These are phyloP conservation scores for Blastomyces gilchristii DNA, from an alignment of 2,329 filamentous ascomycete species.

Conservation along the genomic window DNA sequence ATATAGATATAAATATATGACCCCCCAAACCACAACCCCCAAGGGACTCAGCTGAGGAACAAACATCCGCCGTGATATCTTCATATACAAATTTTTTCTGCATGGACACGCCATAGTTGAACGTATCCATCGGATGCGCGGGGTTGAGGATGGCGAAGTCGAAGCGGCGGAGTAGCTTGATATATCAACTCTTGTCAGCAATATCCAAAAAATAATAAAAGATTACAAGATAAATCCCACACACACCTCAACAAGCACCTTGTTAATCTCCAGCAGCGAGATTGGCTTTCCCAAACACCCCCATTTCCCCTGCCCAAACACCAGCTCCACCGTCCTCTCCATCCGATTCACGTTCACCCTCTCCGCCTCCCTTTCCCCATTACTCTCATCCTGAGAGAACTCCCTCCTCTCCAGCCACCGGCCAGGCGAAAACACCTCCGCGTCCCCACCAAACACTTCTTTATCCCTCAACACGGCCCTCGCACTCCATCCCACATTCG, in stretches of 20 bases:
- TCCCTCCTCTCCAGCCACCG: slow-evolving; percentile 36
- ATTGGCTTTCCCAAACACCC: slow-evolving; percentile 8
- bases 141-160: slow-evolving; percentile 7
- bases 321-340: slow-evolving; percentile 8
- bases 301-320: slow-evolving; percentile 9
- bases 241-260: slow-evolving; percentile 10
- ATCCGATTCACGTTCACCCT: slow-evolving; percentile 2
- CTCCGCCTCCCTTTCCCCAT: background rate
- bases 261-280: slow-evolving; percentile 9
- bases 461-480: slow-evolving; percentile 33
- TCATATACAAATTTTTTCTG: background rate
- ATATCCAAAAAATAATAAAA: background rate
- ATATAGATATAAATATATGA: too few relatives aligned
- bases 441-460: slow-evolving; percentile 23
- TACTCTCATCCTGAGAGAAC: background rate
- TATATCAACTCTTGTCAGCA: background rate
- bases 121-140: background rate
- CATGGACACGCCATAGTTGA: background rate
- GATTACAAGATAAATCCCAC: too few relatives aligned
- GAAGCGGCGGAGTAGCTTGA: slow-evolving; percentile 4
- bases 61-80: background rate
- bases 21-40: too few relatives aligned
- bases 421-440: slow-evolving; percentile 39
- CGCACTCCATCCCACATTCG: slow-evolving; percentile 37
- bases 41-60: too few relatives aligned